Conservation (phyloP, 1,284 basidiomycete genomes). For the Taiwanofungus camphoratus region DNA sequence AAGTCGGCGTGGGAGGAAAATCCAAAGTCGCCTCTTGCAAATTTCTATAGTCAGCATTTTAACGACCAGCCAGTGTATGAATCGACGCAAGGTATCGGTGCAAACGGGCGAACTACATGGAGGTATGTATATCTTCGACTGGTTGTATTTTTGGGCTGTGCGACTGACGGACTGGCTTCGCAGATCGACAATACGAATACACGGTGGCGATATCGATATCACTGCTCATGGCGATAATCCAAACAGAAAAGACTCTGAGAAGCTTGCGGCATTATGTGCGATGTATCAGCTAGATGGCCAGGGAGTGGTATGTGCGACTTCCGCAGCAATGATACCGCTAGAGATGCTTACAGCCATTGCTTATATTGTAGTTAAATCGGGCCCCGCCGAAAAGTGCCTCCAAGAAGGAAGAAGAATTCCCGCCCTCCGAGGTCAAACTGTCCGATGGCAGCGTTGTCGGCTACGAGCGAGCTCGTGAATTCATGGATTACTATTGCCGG, state of each 20-base stretch:
- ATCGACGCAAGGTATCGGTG: constrained; percentile 1
- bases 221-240: constrained; percentile 60
- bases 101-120: constrained; percentile 14
- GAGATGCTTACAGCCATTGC: no score
- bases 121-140: constrained; percentile 9
- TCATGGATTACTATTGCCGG: constrained; percentile 95
- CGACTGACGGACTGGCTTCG: constrained; percentile 2
- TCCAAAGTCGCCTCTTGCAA: constrained; percentile 42
- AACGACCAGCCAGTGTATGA: constrained; percentile 18
- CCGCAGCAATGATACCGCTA: no score
- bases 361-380: no score
- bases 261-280: constrained; percentile 69
- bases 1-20: constrained; percentile 33
- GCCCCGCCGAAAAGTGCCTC: constrained; percentile 2
- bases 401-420: background rate
- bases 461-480: constrained; percentile 78
- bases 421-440: constrained; percentile 35
- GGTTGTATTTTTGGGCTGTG: background rate
- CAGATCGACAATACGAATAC: constrained; percentile 45
- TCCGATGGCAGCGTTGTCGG: constrained; percentile 64
- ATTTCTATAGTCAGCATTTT: constrained; percentile 21
- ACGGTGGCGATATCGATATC: constrained; percentile 37
- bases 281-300: constrained; percentile 62
- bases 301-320: constrained; percentile 42
- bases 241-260: constrained; percentile 66